Conservation (phyloP, 768 basidiomycete genomes). For the Tulasnella sp. region DNA sequence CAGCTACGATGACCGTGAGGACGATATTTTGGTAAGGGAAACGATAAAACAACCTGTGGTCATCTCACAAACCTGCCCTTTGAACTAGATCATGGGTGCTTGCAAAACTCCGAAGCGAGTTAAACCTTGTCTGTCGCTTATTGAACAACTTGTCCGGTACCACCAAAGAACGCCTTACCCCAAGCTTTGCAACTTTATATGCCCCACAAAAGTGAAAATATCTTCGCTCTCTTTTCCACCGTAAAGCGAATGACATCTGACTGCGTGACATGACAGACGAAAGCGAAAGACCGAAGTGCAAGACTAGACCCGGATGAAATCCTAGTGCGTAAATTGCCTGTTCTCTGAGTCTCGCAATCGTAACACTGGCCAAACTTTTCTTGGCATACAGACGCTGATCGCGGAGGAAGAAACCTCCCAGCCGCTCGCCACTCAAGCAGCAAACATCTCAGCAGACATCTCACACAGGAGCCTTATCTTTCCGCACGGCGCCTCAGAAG, state of each 20-base stretch:
- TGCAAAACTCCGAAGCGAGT: conserved; percentile 68
- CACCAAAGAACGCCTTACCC: conserved; percentile 64
- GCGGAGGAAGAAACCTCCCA: conserved; percentile 48
- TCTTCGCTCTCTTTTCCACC: too few species aligned
- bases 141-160: conserved; percentile 54
- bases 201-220: conserved; percentile 62
- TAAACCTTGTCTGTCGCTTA: conserved; percentile 40
- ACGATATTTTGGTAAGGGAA: conserved; percentile 52
- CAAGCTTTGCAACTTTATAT: conserved; percentile 47
- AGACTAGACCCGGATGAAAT: conserved; percentile 51
- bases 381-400: conserved; percentile 50
- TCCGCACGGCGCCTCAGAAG: conserved; percentile 39
- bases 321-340: conserved; percentile 34
- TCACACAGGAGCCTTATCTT: conserved; percentile 40
- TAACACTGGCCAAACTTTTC: too few species aligned
- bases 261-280: conserved; percentile 34
- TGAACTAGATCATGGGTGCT: conserved; percentile 29
- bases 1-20: conserved; percentile 40
- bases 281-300: conserved; percentile 26
- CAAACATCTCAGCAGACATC: conserved; percentile 38
- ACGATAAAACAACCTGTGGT: background rate
- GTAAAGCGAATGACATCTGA: too few species aligned
- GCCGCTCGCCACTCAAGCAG: conserved; percentile 39
- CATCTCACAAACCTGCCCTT: background rate
- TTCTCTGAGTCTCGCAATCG: too few species aligned